Base-by-base conservation (phyloP, 495 filamentous ascomycete species). In the Tuber calosporum region DNA sequence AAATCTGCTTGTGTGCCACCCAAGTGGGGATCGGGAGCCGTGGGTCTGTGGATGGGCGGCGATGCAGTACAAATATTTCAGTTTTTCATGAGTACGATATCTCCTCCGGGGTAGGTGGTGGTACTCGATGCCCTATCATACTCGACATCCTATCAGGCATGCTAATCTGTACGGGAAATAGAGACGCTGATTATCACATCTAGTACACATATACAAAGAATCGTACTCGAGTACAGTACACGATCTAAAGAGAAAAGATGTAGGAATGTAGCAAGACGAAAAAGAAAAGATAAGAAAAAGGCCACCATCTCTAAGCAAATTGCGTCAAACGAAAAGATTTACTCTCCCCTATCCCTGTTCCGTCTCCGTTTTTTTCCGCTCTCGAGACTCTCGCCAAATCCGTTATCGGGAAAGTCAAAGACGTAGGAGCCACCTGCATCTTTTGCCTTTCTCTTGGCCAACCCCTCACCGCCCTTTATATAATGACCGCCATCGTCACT, bases 361-460 rank as follows among this genome's bases (percentile, higher is more conserved):
- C 53, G 53, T 17, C 53, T 62, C 53, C 53, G 53, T 34, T 62
- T 62, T 62, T 62, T 62, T 15, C 53, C 53, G 13, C 53, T 15
- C 30, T 62, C 53, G 30, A 62, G 53, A 62, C 53, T 62, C 53
- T 62, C 53, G 11, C 26, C 3, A 34, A 62, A 34, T 34, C 26
- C 53, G 53, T 62, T 80, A 26, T 83, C 81, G 4, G 79, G 82
- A 77, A 84, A 84, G 69, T 84, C 83, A 73, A 84, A 84, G 68
- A 83, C 74, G 74, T 84, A 84, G 4, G 75, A 80, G 1, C 78
- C 78, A 5, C 53, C 68, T 43, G 79, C 76, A 43, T 77, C 74
- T 30, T 68, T 78, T 26, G 68, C 66, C 22, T 38, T 72, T 67
- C 77, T 77, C 26, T 70, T 73, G 36, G 73, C 73, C 36, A 41